Conservation (phyloP, 2,329 filamentous ascomycete species). For the Penicillium psychrosexuale region DNA sequence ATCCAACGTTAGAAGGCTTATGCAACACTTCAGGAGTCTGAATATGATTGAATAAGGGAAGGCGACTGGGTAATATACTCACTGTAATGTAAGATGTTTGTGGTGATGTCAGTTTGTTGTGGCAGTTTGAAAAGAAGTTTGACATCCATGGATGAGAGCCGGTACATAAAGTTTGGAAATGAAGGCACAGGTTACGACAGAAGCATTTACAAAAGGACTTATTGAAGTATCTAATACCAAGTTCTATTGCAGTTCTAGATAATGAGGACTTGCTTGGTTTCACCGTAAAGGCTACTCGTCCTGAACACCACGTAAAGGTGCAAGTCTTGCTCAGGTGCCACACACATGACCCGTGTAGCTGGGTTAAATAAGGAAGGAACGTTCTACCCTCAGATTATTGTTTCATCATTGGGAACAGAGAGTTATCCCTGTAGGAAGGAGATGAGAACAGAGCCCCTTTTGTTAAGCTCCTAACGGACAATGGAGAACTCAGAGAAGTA, state of each 20-base stretch:
- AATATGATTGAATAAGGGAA: neutral
- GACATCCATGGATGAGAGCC: neutral
- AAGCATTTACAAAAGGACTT: neutral
- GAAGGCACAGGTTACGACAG: neutral
- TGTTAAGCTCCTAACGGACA: neutral
- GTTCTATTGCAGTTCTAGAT: neutral
- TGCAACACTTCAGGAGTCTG: neutral
- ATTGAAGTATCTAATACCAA: neutral
- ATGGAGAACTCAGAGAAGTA: neutral
- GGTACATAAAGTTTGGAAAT: neutral
- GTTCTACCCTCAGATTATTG: too few species aligned
- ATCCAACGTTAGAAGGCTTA: neutral
- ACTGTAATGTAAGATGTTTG: neutral
- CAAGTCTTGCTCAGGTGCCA: slow-evolving; percentile 12
- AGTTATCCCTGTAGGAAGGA: too few species aligned
- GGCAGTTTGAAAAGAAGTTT: neutral
- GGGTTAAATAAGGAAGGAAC: neutral
- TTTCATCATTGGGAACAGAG: neutral
- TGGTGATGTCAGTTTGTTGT: neutral
- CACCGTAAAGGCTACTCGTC: slow-evolving; percentile 16
- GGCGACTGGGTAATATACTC: neutral
- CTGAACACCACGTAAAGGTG: slow-evolving; percentile 19
- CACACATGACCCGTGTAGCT: slow-evolving; percentile 14
- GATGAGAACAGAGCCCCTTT: too few species aligned
- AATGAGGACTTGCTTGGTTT: slow-evolving; percentile 16